A percentile compares a stretch with the other conserved stretches of the same genome.
Evolutionary conservation across 2,329 filamentous ascomycete species (phyloP).

Genomic region (Fusarium anthophilum): DNA sequence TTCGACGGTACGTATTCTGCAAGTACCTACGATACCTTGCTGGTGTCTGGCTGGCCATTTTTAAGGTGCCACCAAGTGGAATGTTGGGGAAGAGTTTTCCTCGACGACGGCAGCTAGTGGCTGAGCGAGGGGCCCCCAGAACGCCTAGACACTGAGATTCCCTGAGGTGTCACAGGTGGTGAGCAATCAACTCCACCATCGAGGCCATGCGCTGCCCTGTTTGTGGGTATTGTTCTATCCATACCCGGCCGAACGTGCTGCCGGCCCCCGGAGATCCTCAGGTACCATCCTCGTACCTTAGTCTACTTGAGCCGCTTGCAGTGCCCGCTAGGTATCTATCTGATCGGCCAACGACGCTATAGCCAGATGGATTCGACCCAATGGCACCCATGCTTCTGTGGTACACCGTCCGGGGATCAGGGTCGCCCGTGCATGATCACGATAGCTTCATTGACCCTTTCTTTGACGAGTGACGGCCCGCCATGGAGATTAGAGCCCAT

Average conservation of each 20-base stretch:
- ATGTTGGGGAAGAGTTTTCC: conserved; percentile 46
- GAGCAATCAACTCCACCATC: conserved; percentile 23
- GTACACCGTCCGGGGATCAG: conserved; percentile 32
- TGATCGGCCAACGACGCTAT: conserved; percentile 8
- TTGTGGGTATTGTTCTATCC: conserved; percentile 11
- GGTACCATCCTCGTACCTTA: conserved; percentile 20
- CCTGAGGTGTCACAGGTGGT: conserved; percentile 21
- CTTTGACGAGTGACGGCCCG: conserved; percentile 23
- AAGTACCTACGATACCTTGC: conserved; percentile 34
- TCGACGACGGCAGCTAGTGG: conserved; percentile 37
- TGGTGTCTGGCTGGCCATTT: conserved; percentile 37
- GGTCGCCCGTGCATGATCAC: conserved; percentile 42
- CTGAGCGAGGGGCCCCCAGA: conserved; percentile 36
- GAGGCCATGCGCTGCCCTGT: conserved; percentile 16
- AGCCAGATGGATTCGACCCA: conserved; percentile 11
- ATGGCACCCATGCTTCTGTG: conserved; percentile 10
- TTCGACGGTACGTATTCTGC: conserved; percentile 10
- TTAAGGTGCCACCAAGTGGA: conserved; percentile 44
- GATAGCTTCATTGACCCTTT: conserved; percentile 37
- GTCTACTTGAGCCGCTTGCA: conserved; percentile 7
- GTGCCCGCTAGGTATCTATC: background rate
- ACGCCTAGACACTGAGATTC: conserved; percentile 27
- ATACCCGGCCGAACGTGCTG: conserved; percentile 36
- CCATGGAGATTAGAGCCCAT: conserved; percentile 24
- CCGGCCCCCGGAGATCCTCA: conserved; percentile 28